phyloP scores from a whole-genome alignment of 2,329 filamentous ascomycete genomes.

The Colletotrichum zoysiae region DNA sequence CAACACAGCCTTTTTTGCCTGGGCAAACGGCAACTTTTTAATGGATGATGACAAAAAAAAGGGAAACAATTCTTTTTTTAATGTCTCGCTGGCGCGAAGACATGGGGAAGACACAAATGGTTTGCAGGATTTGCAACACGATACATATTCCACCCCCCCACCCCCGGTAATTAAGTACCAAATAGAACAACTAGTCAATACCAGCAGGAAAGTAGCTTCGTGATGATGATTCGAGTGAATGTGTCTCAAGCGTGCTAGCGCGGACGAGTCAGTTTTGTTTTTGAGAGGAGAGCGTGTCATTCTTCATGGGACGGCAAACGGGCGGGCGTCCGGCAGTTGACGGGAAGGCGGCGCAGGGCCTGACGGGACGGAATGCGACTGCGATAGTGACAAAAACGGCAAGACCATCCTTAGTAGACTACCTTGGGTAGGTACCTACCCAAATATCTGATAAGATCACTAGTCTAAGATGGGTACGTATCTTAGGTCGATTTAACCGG shows the following conservation, averaged over 20 bases:
- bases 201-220: not conserved
- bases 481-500: not conserved
- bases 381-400: no score
- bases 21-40: constrained; percentile 27
- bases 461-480: not conserved
- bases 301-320: no score
- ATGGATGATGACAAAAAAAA: constrained; percentile 22
- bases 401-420: no score
- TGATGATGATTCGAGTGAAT: not conserved
- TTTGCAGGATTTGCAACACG: constrained; percentile 20
- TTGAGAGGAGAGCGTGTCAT: no score
- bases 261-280: not conserved
- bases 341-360: no score
- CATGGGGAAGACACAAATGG: not conserved
- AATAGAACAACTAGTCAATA: constrained; percentile 19
- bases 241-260: not conserved
- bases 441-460: no score
- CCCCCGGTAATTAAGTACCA: constrained; percentile 17
- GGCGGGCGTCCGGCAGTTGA: no score
- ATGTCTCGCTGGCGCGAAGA: constrained; percentile 4
- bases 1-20: constrained; percentile 19
- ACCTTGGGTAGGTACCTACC: no score
- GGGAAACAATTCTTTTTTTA: no score
- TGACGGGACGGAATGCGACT: no score
- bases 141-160: not conserved